Evolutionary conservation across 1,139 yeast species (phyloP).

Genomic region (Scheffersomyces lignicola): DNA sequence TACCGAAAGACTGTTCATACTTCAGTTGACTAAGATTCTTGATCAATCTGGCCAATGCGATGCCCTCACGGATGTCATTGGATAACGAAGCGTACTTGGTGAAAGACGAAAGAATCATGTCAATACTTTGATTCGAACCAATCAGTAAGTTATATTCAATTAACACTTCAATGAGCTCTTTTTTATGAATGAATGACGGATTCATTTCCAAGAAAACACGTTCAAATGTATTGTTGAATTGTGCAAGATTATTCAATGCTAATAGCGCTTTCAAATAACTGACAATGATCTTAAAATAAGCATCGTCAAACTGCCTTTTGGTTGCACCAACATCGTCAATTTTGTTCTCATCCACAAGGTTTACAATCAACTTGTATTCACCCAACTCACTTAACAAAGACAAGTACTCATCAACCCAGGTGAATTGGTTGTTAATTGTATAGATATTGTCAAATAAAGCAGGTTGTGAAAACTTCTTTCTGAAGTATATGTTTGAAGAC

Average conservation of each 20-base stretch:
- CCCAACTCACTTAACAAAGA: constrained; percentile 15
- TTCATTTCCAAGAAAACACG: constrained; percentile 9
- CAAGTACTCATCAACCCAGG: constrained; percentile 23
- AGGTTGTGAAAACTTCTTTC: constrained; percentile 13
- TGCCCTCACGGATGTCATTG: constrained; percentile 16
- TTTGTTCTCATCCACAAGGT: constrained; percentile 10
- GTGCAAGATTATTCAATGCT: constrained; percentile 12
- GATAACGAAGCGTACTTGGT: constrained; percentile 13
- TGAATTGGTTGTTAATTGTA: constrained; percentile 10
- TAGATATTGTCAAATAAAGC: constrained; percentile 9
- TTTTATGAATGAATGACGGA: constrained; percentile 5
- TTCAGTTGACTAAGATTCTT: constrained; percentile 13
- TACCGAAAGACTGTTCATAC: background rate
- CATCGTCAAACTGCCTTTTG: constrained; percentile 7
- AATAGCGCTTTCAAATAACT: constrained; percentile 17
- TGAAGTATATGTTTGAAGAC: constrained; percentile 24
- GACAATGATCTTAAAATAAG: constrained; percentile 12
- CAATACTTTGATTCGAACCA: constrained; percentile 13
- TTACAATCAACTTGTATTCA: constrained; percentile 10
- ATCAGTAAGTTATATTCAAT: constrained; percentile 22
- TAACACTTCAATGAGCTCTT: constrained; percentile 18
- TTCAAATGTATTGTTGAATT: constrained; percentile 18
- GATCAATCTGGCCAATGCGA: constrained; percentile 23
- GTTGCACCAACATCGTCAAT: no score
- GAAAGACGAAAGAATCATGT: constrained; percentile 19